These are phyloP conservation scores for Elsinoe batatas DNA, from an alignment of 2,329 filamentous ascomycete species.

Conservation along the genomic window DNA sequence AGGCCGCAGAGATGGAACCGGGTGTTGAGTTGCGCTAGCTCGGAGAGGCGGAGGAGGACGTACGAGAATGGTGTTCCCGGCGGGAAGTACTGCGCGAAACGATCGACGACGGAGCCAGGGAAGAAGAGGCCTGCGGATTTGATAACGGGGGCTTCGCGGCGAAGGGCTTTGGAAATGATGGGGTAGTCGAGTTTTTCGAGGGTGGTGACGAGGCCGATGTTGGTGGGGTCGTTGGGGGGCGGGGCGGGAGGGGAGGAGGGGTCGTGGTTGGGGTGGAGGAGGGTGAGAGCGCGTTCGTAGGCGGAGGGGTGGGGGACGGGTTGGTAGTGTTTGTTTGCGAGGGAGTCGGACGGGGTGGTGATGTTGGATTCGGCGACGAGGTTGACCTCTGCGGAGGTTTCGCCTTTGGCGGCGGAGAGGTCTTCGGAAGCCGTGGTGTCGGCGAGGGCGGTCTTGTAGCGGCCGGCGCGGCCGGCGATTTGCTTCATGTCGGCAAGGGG, in stretches of 20 bases:
- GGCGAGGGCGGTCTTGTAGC: conserved; percentile 64
- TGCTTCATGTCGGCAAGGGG: conserved; percentile 77
- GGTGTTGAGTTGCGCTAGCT: conserved; percentile 53
- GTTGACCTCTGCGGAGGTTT: conserved; percentile 14
- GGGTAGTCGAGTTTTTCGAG: conserved; percentile 61
- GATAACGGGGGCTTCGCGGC: conserved; percentile 54
- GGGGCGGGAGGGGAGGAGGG: background rate
- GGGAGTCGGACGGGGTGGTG: background rate
- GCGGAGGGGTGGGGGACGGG: background rate
- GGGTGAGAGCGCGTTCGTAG: conserved; percentile 6
- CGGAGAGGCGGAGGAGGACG: conserved; percentile 64
- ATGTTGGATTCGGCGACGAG: background rate
- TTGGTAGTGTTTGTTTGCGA: conserved; percentile 6
- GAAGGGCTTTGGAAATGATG: conserved; percentile 54
- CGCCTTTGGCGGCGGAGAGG: conserved; percentile 21
- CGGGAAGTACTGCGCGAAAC: conserved; percentile 74
- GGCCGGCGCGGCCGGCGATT: conserved; percentile 84
- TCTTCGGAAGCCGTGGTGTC: conserved; percentile 27
- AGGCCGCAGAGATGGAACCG: conserved; percentile 63
- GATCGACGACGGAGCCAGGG: conserved; percentile 58
- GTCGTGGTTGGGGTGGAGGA: conserved; percentile 5
- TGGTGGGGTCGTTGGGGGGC: conserved; percentile 23
- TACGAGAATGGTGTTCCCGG: conserved; percentile 72
- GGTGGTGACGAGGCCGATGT: conserved; percentile 67
- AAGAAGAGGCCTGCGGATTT: conserved; percentile 64